phyloP scores from a whole-genome alignment of 1,139 yeast species.

The Nakaseomyces bracarensis region DNA sequence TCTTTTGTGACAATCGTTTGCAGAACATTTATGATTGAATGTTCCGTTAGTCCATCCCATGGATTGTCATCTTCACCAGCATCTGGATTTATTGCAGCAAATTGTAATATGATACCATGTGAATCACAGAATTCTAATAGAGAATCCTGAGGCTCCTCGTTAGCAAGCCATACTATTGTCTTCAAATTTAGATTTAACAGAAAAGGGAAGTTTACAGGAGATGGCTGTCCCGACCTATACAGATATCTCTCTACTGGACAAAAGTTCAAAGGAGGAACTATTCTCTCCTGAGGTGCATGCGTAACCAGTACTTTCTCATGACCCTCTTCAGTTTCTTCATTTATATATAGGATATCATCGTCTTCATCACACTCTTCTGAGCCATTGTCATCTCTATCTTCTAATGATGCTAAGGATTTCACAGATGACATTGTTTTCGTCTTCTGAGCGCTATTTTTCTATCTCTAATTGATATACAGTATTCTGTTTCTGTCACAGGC shows the following conservation, averaged over 20 bases:
- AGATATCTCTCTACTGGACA: slow-evolving; percentile 86
- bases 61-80: slow-evolving; percentile 78
- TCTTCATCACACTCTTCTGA: slow-evolving; percentile 18
- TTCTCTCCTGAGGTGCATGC: slow-evolving; percentile 48
- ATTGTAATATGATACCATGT: slow-evolving; percentile 55
- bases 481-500: too few relatives aligned
- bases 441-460: too few relatives aligned
- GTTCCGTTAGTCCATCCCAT: slow-evolving; percentile 93
- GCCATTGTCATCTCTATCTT: slow-evolving; percentile 38
- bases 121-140: slow-evolving; percentile 73
- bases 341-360: slow-evolving; percentile 24
- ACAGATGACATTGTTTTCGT: slow-evolving; percentile 31
- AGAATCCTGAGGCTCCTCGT: slow-evolving; percentile 89
- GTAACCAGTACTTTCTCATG: slow-evolving; percentile 23
- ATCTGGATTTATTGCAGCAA: slow-evolving; percentile 49
- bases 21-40: slow-evolving; percentile 69
- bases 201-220: slow-evolving; percentile 85
- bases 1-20: slow-evolving; percentile 61
- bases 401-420: slow-evolving; percentile 66
- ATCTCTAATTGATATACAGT: too few relatives aligned
- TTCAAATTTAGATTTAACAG: slow-evolving; percentile 62
- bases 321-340: slow-evolving; percentile 31
- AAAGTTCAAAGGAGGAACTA: slow-evolving; percentile 90
- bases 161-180: slow-evolving; percentile 87
- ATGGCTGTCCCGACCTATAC: slow-evolving; percentile 92